phyloP scores from a whole-genome alignment of 2,329 filamentous ascomycete species.

The Hypoxylon sp. region DNA sequence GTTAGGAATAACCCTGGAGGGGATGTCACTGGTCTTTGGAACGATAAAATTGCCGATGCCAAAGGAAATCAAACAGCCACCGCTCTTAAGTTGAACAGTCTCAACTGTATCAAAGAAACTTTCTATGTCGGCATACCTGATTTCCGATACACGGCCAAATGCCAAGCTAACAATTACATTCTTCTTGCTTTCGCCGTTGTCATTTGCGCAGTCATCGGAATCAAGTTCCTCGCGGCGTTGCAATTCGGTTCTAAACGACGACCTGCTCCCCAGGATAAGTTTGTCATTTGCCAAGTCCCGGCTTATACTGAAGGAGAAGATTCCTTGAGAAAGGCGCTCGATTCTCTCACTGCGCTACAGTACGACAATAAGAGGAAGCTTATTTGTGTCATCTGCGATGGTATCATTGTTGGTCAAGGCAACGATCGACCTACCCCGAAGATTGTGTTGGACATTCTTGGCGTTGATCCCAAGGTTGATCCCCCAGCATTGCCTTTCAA shows the following conservation, averaged over 20 bases:
- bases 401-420: slow-evolving; percentile 94
- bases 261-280: slow-evolving; percentile 94
- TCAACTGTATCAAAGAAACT: slow-evolving; percentile 84
- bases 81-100: slow-evolving; percentile 71
- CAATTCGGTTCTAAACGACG: slow-evolving; percentile 94
- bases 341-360: slow-evolving; percentile 92
- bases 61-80: slow-evolving; percentile 66
- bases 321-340: slow-evolving; percentile 89
- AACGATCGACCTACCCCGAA: slow-evolving; percentile 98
- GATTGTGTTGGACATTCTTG: slow-evolving; percentile 96
- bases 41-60: slow-evolving; percentile 64
- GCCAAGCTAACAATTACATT: slow-evolving; percentile 92
- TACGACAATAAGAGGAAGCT: slow-evolving; percentile 99
- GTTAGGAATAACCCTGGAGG: slow-evolving; percentile 82
- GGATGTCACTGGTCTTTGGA: slow-evolving; percentile 80
- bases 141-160: slow-evolving; percentile 82
- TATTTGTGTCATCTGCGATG: slow-evolving; percentile 96
- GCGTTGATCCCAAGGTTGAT: slow-evolving; percentile 96
- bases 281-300: slow-evolving; percentile 97
- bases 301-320: slow-evolving; percentile 99
- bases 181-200: slow-evolving; percentile 89
- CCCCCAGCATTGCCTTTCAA: slow-evolving; percentile 95
- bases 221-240: slow-evolving; percentile 93
- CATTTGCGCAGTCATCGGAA: slow-evolving; percentile 81
- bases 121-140: slow-evolving; percentile 89